Evolutionary conservation across 2,329 filamentous ascomycete species (phyloP).

Genomic region (Sarocladium strictum): DNA sequence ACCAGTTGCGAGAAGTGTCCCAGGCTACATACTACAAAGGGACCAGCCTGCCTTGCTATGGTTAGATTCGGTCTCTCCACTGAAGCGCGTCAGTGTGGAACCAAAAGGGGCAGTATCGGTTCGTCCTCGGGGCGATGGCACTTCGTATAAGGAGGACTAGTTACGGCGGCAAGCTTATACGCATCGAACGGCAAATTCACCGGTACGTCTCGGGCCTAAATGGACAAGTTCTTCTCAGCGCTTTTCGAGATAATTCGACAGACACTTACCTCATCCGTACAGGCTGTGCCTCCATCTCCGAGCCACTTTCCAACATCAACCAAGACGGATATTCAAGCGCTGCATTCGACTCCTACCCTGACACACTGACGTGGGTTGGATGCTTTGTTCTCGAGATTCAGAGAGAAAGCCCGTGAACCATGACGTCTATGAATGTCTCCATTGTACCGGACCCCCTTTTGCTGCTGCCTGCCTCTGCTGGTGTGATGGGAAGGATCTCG

Average conservation of each 20-base stretch:
- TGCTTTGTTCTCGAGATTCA: too few species aligned
- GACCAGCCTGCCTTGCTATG: conserved; percentile 41
- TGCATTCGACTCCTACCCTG: conserved; percentile 52
- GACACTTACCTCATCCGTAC: conserved; percentile 46
- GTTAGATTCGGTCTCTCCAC: conserved; percentile 32
- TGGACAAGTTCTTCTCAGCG: conserved; percentile 45
- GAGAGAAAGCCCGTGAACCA: too few species aligned
- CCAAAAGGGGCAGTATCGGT: background rate
- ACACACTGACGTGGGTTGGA: conserved; percentile 50
- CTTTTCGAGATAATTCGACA: conserved; percentile 39
- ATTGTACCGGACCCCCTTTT: too few species aligned
- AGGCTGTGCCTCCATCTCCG: conserved; percentile 48
- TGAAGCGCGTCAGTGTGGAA: conserved; percentile 15
- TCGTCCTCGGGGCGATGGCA: conserved; percentile 10
- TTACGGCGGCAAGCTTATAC: conserved; percentile 35
- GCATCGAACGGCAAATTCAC: conserved; percentile 42
- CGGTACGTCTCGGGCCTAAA: conserved; percentile 57
- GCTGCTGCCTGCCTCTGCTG: too few species aligned
- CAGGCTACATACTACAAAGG: conserved; percentile 46
- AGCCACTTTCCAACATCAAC: conserved; percentile 50
- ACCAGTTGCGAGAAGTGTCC: conserved; percentile 45
- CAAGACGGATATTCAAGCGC: conserved; percentile 47
- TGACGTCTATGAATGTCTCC: too few species aligned
- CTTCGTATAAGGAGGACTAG: conserved; percentile 35
- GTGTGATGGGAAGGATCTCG: conserved; percentile 33